phyloP scores from a whole-genome alignment of 1,284 basidiomycete species.

The Sphagnurus paluster region DNA sequence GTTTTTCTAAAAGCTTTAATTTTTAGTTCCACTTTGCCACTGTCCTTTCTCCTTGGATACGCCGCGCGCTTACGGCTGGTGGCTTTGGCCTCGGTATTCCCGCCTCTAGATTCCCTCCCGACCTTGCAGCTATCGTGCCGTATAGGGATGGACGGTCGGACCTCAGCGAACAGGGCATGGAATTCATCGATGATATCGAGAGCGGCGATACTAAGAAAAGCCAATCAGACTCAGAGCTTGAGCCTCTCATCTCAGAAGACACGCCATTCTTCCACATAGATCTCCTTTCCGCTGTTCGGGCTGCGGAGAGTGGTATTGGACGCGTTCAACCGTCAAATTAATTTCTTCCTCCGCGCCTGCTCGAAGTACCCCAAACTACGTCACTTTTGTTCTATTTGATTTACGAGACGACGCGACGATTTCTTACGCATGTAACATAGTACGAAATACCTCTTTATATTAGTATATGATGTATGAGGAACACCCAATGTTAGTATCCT shows the following conservation, averaged over 20 bases:
- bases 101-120: conserved; percentile 45
- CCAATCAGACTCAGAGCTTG: conserved; percentile 24
- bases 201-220: conserved; percentile 34
- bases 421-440: neutral
- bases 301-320: conserved; percentile 54
- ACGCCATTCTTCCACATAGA: conserved; percentile 92
- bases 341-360: neutral
- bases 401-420: conserved; percentile 3
- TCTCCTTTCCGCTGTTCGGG: conserved; percentile 68
- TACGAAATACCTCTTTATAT: no score
- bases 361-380: neutral
- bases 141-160: conserved; percentile 46
- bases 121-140: conserved; percentile 76
- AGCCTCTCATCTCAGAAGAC: conserved; percentile 48
- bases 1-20: conserved; percentile 6
- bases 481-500: neutral
- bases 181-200: conserved; percentile 36
- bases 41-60: conserved; percentile 92
- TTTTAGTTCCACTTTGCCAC: conserved; percentile 84
- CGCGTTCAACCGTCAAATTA: conserved; percentile 5
- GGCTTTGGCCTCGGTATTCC: conserved; percentile 75
- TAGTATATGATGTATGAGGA: neutral
- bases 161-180: conserved; percentile 17
- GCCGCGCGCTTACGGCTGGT: conserved; percentile 84
- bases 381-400: neutral